Evolutionary conservation across 2,329 filamentous ascomycete genomes (phyloP), one percentile per base, ranked within the genome.

Genomic region (Pseudogymnoascus sp.): DNA sequence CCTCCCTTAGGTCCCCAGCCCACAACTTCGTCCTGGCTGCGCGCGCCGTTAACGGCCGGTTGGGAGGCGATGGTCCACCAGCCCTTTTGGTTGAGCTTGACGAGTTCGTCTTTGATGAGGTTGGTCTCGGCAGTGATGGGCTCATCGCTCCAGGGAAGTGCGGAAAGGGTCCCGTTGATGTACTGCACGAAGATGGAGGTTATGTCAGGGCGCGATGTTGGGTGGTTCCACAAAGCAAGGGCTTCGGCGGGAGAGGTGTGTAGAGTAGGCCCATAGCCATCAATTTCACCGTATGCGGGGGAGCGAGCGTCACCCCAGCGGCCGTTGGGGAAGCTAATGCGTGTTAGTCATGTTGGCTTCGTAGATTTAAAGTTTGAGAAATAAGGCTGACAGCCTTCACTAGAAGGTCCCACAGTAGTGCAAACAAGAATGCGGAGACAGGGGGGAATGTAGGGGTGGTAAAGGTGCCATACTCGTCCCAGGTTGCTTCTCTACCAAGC

Each of bases 21-120:
- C 70, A 96, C 96, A 19, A 90, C 84, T 3, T 82, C 77, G 73
- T 99, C 85, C 58, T 82, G 84, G 29, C 90, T 95, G 37, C 83
- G 83, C 19, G 92, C 77, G 43, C 92, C 92, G 72, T 97, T 96
- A 63, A 97, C 91, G 14, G 93, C 91, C 3, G 94, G 94, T 73
- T 99, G 94, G 3, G 91, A 96, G 3, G 94, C 94, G 3, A 99
- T 88, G 2, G 92, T 97, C 92, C 92, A 97, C 90, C 92, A 97
- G 63, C 92, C 92, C 68, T 86, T 85, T 64, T 78, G 76, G 74
- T 96, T 97, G 64, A 99, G 80, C 41, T 79, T 78, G 29, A 94
- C 76, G 0, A 99, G 84, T 66, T 91, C 83, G 1, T 85, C 77
- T 65, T 87, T 86, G 74, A 99, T 99, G 1, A 87, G 86, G 29